Base-by-base conservation (phyloP, 345 rosid genomes). In the Brassica nigra region DNA sequence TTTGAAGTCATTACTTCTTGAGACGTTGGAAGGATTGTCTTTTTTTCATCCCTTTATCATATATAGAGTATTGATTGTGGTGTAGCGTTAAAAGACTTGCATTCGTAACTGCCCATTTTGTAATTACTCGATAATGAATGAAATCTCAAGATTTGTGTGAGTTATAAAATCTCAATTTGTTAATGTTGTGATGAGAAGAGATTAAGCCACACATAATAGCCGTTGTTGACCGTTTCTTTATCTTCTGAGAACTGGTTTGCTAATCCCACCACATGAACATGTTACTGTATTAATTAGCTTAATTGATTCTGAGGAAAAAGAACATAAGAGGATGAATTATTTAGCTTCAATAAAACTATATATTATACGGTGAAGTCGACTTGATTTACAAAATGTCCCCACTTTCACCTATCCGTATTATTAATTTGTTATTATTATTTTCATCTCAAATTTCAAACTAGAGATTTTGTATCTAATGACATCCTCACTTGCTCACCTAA, bases 201-300 rank as follows among this genome's bases (percentile, higher is more conserved):
- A 47, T 49, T 49, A 49, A 49, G 31, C 42, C 15, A 16, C 5
- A 30, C 16, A 12, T 66, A 39, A 18, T 42, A 42, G 8, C 57
- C n/a, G 11, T 44, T 44, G 18, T 44, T 57, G 12, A 44, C 33
- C 70, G 70, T 66, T 61, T 18, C 3, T 18, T 6, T 30, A 31
- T 34, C 67, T 30, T 52, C 14, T 5, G 15, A 23, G 23, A 33
- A 31, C 33, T 5, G 63, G 34, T 66, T 54, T 54, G 78, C 58
- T 67, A 27, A 66, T 54, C 65, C 64, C 37, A 36, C 18, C 78
- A 75, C 78, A 66, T 75, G 54, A 49, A 57, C 66, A 57, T 66
- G 72, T 66, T 33, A 16, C 37, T 6, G 37, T 34, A 39, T 47
- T 18, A 16, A 3, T 55, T 28, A n/a, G n/a, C 57, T 42, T 76